These are phyloP conservation scores for Casuarina equisetifolia DNA, from an alignment of 306 rosid genomes.

Conservation along the genomic window DNA sequence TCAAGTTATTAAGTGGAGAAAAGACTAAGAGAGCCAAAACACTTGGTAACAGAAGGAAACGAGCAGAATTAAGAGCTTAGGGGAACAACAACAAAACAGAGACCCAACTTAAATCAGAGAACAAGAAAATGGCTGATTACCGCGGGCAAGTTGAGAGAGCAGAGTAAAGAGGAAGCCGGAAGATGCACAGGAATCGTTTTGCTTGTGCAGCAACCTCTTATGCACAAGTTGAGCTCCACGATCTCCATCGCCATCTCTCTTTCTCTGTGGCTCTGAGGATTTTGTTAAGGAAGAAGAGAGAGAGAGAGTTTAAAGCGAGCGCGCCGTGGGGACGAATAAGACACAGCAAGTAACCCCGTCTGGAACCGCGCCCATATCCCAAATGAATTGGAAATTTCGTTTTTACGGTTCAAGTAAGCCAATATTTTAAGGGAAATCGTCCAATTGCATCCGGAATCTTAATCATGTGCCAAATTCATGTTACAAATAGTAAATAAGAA, in stretches of 20 bases:
- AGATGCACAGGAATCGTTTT: conserved; percentile 77
- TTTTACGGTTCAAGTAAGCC: not conserved
- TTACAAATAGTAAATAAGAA: too few species aligned
- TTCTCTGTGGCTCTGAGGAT: conserved; percentile 1
- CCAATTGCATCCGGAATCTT: too few species aligned
- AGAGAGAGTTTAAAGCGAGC: not conserved
- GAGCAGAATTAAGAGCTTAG: not conserved
- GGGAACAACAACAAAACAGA: not conserved
- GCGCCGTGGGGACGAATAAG: not conserved
- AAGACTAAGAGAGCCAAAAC: not conserved
- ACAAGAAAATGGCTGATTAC: conserved; percentile 25
- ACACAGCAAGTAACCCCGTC: not conserved
- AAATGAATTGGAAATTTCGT: not conserved
- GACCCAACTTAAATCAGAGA: not conserved
- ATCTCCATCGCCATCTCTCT: conserved; percentile 54
- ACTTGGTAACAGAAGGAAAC: too few species aligned
- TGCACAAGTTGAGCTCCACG: conserved; percentile 75
- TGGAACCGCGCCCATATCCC: not conserved
- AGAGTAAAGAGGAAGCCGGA: conserved; percentile 70
- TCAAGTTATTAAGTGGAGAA: not conserved
- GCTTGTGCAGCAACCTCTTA: conserved; percentile 87
- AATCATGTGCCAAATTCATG: too few species aligned
- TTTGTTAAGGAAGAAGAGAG: not conserved
- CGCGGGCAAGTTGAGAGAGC: conserved; percentile 79
- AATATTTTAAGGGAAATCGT: too few species aligned